A percentile compares a stretch with the other conserved stretches of the same genome.
phyloP scores from a whole-genome alignment of 805 yeast genomes.

The Cyberlindnera mississippiensis region DNA sequence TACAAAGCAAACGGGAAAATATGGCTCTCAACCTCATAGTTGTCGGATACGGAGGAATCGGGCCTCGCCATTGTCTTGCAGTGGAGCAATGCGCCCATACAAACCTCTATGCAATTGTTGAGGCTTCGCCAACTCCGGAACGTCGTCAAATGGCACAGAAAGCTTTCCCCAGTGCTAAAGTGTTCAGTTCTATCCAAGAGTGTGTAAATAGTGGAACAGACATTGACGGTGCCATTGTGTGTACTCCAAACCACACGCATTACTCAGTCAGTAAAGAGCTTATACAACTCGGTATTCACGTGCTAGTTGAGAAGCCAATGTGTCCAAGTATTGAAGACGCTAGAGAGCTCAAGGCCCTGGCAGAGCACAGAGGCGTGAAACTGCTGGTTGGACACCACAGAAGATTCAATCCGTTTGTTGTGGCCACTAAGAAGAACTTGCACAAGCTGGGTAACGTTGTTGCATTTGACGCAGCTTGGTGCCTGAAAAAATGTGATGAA shows the following conservation, averaged over 20 bases:
- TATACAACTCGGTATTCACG: constrained; percentile 9
- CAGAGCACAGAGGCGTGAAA: constrained; percentile 8
- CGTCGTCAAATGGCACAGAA: constrained; percentile 7
- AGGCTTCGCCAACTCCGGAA: constrained; percentile 10
- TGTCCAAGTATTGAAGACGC: constrained; percentile 16
- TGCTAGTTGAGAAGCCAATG: constrained; percentile 21
- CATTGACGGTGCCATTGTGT: constrained; percentile 20
- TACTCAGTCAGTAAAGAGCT: constrained; percentile 10
- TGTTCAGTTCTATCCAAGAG: constrained; percentile 10
- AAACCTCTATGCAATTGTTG: constrained; percentile 15
- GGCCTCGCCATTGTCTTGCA: constrained; percentile 20
- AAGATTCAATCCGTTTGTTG: constrained; percentile 19
- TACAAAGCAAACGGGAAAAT: no score
- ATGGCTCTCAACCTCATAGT: constrained; percentile 12
- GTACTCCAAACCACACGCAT: constrained; percentile 22
- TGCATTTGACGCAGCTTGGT: constrained; percentile 21
- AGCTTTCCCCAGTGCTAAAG: constrained; percentile 9
- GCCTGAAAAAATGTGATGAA: constrained; percentile 17
- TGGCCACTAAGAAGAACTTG: constrained; percentile 15
- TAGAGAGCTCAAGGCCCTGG: constrained; percentile 5
- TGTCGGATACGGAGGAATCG: constrained; percentile 20
- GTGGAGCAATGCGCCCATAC: constrained; percentile 15
- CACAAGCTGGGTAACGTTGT: constrained; percentile 12
- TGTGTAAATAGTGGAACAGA: constrained; percentile 3
- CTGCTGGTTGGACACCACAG: constrained; percentile 18